phyloP scores from a whole-genome alignment of 495 filamentous ascomycete species.

The Trichoderma erinaceum region DNA sequence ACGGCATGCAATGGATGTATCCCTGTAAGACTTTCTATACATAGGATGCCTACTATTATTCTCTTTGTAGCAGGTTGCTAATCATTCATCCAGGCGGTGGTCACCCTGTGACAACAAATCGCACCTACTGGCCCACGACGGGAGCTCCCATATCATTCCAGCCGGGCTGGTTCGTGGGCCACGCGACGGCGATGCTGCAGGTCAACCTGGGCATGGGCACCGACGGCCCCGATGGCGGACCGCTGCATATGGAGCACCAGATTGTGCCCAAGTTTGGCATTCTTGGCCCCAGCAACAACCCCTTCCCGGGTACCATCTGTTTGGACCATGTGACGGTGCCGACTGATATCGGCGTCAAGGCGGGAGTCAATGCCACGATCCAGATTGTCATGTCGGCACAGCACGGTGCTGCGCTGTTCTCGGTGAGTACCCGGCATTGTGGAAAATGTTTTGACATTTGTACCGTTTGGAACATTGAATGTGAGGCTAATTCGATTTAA shows the following conservation, averaged over 20 bases:
- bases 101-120: constrained; percentile 61
- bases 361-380: constrained; percentile 65
- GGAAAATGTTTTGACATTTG: background rate
- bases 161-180: constrained; percentile 72
- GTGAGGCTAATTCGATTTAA: background rate
- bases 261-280: constrained; percentile 70
- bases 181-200: constrained; percentile 65
- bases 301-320: constrained; percentile 67
- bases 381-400: constrained; percentile 57
- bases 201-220: constrained; percentile 72
- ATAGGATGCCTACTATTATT: background rate
- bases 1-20: constrained; percentile 81
- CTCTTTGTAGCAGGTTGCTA: constrained; percentile 16
- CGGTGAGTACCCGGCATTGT: background rate
- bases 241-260: constrained; percentile 50
- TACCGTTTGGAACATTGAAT: too few species aligned
- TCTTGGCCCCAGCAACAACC: constrained; percentile 59
- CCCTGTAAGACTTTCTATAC: constrained; percentile 54
- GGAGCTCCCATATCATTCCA: constrained; percentile 69
- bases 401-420: constrained; percentile 10
- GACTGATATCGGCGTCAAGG: constrained; percentile 18
- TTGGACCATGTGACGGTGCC: constrained; percentile 70
- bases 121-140: constrained; percentile 67
- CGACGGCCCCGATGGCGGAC: constrained; percentile 48
- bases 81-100: constrained; percentile 56